phyloP scores from a whole-genome alignment of 768 basidiomycete species.

The Mycena capillaripes region DNA sequence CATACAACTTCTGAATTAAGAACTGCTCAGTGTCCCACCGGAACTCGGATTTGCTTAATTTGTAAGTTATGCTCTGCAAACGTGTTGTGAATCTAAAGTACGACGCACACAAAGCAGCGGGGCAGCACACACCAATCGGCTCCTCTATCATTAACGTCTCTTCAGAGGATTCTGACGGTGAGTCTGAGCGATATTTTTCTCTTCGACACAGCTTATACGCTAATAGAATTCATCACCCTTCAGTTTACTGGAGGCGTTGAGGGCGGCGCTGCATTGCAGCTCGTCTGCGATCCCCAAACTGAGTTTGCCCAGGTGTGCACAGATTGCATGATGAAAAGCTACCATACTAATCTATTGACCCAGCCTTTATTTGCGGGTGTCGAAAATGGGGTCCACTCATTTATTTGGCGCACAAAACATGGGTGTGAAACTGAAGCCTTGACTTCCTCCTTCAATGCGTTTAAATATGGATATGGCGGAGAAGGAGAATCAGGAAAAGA shows the following conservation, averaged over 20 bases:
- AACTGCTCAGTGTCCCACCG: constrained; percentile 24
- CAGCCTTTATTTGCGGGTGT: constrained; percentile 18
- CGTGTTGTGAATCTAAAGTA: neutral
- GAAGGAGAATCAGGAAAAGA: constrained; percentile 1
- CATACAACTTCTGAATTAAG: no score
- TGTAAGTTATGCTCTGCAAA: neutral
- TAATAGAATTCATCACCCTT: constrained; percentile 14
- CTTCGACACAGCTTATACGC: neutral
- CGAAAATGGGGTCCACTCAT: neutral
- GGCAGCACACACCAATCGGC: neutral
- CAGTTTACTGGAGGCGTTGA: neutral
- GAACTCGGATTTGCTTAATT: constrained; percentile 14
- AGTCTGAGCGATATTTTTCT: neutral
- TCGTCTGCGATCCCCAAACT: constrained; percentile 18
- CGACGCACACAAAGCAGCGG: neutral
- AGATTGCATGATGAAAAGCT: neutral
- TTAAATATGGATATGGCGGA: no score
- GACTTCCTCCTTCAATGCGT: no score
- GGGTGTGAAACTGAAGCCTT: constrained; percentile 14
- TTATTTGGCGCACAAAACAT: constrained; percentile 26
- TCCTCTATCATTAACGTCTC: neutral
- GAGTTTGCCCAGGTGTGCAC: constrained; percentile 6
- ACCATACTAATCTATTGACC: neutral
- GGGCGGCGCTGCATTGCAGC: neutral
- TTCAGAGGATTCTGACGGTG: constrained; percentile 1